Percentiles rank a stretch among this genome's conserved stretches.
phyloP scores from a whole-genome alignment of 2,329 filamentous ascomycete species.

The Mollisiaceae sp. region DNA sequence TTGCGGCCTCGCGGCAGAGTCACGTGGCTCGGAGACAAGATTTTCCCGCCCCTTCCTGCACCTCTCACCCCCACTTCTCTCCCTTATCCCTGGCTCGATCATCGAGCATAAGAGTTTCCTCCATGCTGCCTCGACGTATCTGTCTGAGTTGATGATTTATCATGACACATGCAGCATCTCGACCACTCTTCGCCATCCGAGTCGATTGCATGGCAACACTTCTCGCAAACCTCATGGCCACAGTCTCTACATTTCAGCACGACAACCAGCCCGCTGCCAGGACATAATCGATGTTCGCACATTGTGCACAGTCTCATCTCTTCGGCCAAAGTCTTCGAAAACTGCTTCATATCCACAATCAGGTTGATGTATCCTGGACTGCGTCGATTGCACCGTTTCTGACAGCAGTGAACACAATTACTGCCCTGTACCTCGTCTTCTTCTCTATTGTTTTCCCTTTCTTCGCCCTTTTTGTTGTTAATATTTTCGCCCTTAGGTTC shows the following conservation, averaged over 20 bases:
- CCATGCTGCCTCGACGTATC: neutral
- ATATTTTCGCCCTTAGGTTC: neutral
- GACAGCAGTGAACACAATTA: neutral
- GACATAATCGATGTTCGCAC: constrained; percentile 10
- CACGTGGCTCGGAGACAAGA: constrained; percentile 12
- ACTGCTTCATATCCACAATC: constrained; percentile 17
- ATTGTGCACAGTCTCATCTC: constrained; percentile 12
- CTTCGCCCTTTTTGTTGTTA: no score
- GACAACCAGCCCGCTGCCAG: constrained; percentile 6
- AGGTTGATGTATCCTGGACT: neutral
- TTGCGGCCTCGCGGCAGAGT: constrained; percentile 15
- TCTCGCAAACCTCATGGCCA: constrained; percentile 1
- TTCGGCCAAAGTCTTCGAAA: constrained; percentile 9
- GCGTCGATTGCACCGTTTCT: neutral
- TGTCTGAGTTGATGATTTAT: neutral
- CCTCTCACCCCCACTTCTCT: neutral
- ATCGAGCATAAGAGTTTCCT: neutral
- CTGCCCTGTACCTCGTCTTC: neutral
- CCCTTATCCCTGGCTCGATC: neutral
- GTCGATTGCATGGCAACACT: neutral
- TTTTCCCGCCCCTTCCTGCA: neutral
- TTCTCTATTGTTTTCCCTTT: neutral
- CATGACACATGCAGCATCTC: neutral
- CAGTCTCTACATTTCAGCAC: neutral
- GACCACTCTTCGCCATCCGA: neutral